Evolutionary conservation across 192 early-diverging fungal genomes (phyloP).

Genomic region (Backusella luteola): DNA sequence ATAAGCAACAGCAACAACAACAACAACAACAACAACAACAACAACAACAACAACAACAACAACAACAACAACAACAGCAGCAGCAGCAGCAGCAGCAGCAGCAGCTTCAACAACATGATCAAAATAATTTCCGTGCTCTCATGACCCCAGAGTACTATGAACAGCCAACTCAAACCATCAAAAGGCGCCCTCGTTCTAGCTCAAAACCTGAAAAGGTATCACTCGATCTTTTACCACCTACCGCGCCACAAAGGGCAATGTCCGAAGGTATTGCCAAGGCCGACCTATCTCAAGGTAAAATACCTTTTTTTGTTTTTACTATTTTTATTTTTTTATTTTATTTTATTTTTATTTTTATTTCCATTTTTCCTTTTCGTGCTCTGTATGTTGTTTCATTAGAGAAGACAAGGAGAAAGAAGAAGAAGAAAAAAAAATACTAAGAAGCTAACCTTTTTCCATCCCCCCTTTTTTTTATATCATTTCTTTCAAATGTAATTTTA

Average conservation of each 20-base stretch:
- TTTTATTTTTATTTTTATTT: background rate
- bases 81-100: slow-evolving; percentile 4
- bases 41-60: too few species aligned
- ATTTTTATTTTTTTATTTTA: background rate
- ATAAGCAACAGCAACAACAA: too few species aligned
- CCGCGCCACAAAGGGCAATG: slow-evolving; percentile 13
- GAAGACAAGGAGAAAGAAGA: background rate
- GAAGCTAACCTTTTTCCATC: background rate
- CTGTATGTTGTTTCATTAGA: slow-evolving; percentile 5
- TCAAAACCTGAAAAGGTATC: slow-evolving; percentile 21
- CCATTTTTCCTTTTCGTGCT: background rate
- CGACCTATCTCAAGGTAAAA: background rate
- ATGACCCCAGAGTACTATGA: slow-evolving; percentile 21
- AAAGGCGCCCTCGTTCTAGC: background rate
- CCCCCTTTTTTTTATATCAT: background rate
- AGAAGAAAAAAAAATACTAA: background rate
- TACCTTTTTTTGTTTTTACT: background rate
- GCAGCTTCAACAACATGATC: background rate
- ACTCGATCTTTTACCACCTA: background rate
- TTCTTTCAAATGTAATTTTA: background rate
- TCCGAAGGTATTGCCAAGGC: slow-evolving; percentile 20
- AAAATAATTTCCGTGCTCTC: slow-evolving; percentile 10
- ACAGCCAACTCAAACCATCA: background rate
- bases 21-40: too few species aligned
- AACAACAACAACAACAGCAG: background rate